Evolutionary conservation across 2,329 filamentous ascomycete genomes (phyloP).

Genomic region (Ascochyta pisi): DNA sequence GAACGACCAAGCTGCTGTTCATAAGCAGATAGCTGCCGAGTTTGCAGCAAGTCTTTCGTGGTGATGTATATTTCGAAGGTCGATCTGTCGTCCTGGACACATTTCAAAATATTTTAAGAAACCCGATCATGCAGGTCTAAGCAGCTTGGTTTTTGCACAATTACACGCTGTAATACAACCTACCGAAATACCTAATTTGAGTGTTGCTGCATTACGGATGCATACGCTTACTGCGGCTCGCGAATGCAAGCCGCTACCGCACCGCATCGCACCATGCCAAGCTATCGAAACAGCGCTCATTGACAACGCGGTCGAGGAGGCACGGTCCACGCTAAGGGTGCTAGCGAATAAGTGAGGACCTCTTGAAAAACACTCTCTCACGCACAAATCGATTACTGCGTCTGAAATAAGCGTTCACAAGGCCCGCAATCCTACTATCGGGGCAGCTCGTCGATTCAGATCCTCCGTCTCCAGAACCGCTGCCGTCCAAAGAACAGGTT

Average conservation of each 20-base stretch:
- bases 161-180: neutral
- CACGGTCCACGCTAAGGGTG: neutral
- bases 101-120: conserved; percentile 3
- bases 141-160: neutral
- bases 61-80: neutral
- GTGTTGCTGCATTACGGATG: conserved; percentile 8
- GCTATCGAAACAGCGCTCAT: conserved; percentile 9
- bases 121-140: neutral
- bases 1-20: neutral
- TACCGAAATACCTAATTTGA: conserved; percentile 2
- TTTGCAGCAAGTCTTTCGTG: neutral
- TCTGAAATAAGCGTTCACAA: neutral
- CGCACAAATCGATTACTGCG: neutral
- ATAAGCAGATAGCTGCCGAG: neutral
- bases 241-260: conserved; percentile 22
- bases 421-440: neutral
- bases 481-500: neutral
- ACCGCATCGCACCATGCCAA: conserved; percentile 27
- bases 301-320: conserved; percentile 2
- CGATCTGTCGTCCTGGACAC: neutral
- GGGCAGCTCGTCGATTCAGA: neutral
- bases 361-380: too few relatives aligned
- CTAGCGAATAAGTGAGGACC: neutral
- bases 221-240: conserved; percentile 8
- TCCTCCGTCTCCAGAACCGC: neutral